Evolutionary conservation across 192 early-diverging fungal genomes (phyloP).

Genomic region (Podochytrium sp.): DNA sequence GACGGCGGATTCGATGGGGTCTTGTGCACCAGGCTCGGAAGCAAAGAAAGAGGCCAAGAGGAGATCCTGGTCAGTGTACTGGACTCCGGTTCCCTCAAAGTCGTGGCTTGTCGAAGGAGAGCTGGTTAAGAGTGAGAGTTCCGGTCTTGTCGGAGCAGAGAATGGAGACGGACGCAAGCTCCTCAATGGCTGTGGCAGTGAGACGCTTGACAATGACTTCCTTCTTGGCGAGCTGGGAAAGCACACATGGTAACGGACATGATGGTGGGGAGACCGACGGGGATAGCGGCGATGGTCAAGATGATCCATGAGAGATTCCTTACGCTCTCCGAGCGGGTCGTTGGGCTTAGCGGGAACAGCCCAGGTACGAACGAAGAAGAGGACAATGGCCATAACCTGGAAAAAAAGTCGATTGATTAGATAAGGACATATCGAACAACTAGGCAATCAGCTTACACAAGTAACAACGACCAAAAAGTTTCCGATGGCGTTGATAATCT

Average conservation of each 20-base stretch:
- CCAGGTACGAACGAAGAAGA: conserved; percentile 63
- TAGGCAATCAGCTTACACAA: conserved; percentile 30
- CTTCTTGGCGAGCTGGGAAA: conserved; percentile 81
- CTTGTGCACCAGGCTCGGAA: conserved; percentile 85
- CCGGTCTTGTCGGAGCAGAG: conserved; percentile 80
- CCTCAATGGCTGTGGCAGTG: conserved; percentile 88
- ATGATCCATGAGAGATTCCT: conserved; percentile 66
- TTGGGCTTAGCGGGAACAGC: conserved; percentile 58
- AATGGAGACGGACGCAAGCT: conserved; percentile 87
- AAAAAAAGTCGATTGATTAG: too few species aligned
- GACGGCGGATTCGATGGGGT: conserved; percentile 87
- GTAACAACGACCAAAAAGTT: conserved; percentile 85
- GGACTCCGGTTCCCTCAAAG: conserved; percentile 54
- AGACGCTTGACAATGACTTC: conserved; percentile 93
- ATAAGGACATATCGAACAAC: too few species aligned
- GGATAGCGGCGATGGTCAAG: conserved; percentile 88
- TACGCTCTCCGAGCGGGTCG: conserved; percentile 29
- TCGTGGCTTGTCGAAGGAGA: conserved; percentile 89
- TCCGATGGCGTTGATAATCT: conserved; percentile 87
- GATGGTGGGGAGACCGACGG: conserved; percentile 90
- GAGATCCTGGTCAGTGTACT: conserved; percentile 71
- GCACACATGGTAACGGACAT: conserved; percentile 95
- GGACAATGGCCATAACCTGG: conserved; percentile 54
- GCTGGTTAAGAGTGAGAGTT: conserved; percentile 88
- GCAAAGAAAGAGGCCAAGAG: conserved; percentile 79